Base-by-base conservation (phyloP, 1,284 basidiomycete genomes). In the Amanita bisporigera region DNA sequence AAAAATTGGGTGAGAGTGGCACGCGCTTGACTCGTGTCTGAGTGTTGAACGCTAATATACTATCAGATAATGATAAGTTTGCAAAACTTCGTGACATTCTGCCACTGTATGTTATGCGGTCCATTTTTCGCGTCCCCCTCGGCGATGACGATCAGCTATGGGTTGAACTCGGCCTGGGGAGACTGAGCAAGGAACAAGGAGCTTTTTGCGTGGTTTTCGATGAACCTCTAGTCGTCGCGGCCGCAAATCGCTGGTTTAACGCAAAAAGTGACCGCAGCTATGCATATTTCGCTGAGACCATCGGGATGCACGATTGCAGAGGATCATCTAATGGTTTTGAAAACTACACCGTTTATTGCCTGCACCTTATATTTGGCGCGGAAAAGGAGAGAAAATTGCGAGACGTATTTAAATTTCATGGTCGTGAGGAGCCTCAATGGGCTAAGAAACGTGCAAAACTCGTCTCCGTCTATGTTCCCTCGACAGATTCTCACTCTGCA, bases 131-230 rank as follows among this genome's bases (percentile, higher is more conserved):
- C 5, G 63, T 70, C 4, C 74, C 75, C 31, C 75, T 82, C 0
- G 82, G 82, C 0, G 74, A 75, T 61, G 81, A 83, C 61, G 82
- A 83, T 65, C 77, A 75, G 17, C 78, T 70, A 12, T 82, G 76
- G 47, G 81, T 83, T 29, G 79, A 82, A 71, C 79, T 80, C 58
- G 82, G 82, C 2, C 82, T 81, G 38, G 81, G 81, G 15, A 77
- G 82, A 10, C 11, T 58, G 1, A 58, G n/a, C 24, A 14, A 58
- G 1, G 36, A 12, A 19, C n/a, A 58, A 38, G 33, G 31, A 33
- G 31, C 31, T 33, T n/a, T 33, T 7, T 58, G 31, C 17, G 40
- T 43, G 40, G 74, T 74, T 9, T 75, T 81, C 7, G 79, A 82
- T 58, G 82, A 83, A 66, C 81, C 82, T 10, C 77, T 83, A 11